Conservation (phyloP, 169 alveolate species). For the Eimeria necatrix region DNA sequence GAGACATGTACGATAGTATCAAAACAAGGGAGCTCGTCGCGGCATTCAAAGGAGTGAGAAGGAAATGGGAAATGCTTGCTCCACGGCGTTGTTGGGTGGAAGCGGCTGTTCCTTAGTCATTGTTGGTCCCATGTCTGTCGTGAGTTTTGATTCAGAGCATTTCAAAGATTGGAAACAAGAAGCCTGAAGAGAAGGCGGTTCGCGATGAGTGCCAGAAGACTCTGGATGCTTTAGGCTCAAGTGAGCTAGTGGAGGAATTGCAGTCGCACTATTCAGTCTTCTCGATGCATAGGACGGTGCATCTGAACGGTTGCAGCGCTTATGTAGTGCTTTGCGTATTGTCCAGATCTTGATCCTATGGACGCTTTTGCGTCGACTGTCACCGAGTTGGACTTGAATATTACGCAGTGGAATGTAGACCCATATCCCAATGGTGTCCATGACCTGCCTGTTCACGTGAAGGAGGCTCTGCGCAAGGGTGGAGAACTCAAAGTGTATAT, state of each 20-base stretch:
- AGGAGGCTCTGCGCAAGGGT: constrained; percentile 93
- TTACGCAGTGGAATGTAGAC: constrained; percentile 94
- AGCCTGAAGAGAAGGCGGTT: constrained; percentile 81
- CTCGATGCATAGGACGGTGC: too few species aligned
- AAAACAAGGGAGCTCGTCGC: constrained; percentile 72
- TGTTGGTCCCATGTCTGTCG: background rate
- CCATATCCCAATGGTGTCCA: constrained; percentile 96
- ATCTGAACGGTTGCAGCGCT: too few species aligned
- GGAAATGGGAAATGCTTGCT: background rate
- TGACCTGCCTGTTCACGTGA: constrained; percentile 91
- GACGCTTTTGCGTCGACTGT: constrained; percentile 81
- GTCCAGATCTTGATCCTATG: constrained; percentile 80
- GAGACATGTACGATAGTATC: constrained; percentile 81
- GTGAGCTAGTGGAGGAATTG: constrained; percentile 16
- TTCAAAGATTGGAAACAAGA: constrained; percentile 65
- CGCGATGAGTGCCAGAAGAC: constrained; percentile 79
- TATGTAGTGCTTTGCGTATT: too few species aligned
- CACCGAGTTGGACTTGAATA: constrained; percentile 84
- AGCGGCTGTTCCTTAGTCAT: background rate
- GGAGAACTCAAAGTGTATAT: constrained; percentile 81
- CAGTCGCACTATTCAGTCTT: too few species aligned
- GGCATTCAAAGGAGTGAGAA: constrained; percentile 79
- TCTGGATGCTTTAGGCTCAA: constrained; percentile 69
- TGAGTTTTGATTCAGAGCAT: constrained; percentile 54
- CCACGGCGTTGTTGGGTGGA: background rate